Base-by-base conservation (phyloP, 2,329 filamentous ascomycete species). In the Pestalotiopsis fici region DNA sequence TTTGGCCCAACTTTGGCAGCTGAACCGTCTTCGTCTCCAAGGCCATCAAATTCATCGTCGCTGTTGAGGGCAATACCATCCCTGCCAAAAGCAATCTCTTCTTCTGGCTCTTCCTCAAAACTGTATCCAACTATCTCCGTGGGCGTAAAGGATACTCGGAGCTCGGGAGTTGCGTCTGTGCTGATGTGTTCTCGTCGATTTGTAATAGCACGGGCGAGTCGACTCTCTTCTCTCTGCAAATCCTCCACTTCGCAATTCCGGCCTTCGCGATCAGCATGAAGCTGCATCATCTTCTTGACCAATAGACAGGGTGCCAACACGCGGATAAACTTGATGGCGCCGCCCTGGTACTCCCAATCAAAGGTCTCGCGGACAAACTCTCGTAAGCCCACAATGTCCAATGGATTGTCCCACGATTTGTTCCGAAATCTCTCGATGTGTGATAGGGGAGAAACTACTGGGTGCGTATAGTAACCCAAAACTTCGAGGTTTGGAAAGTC, bases 401-500 rank as follows among this genome's bases (percentile, higher is more conserved):
- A 83, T 0, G 86, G 81, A 56, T 82, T 82, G 66, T 90, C 86
- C 88, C 91, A 94, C 11, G 81, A 80, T 54, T 92, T 82, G 0
- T 82, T 82, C 2, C 77, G 76, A 23, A 95, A 73, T 55, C 81
- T 83, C 3, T 87, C 79, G 63, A 95, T 74, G 28, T 87, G 83
- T 9, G 87, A 78, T 5, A 83, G 72, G 0, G 85, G 83, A 0
- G 95, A 98, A 3, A 98, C 91, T 1, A 92, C 90, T 0, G 96
- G 96, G 74, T 95, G 90, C 0, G 93, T 95, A 73, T 99, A 99
- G 75, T 93, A 97, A 12, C 92, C 86, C 23, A 98, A 81, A 7
- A 97, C 88, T 55, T 94, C 91, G 59, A 88, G 81, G 69, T 93
- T 90, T 0, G 96, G 96, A 71, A 98, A 99, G 43, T 87, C 85